phyloP scores from a whole-genome alignment of 768 basidiomycete species.

The Lactarius vividus region DNA sequence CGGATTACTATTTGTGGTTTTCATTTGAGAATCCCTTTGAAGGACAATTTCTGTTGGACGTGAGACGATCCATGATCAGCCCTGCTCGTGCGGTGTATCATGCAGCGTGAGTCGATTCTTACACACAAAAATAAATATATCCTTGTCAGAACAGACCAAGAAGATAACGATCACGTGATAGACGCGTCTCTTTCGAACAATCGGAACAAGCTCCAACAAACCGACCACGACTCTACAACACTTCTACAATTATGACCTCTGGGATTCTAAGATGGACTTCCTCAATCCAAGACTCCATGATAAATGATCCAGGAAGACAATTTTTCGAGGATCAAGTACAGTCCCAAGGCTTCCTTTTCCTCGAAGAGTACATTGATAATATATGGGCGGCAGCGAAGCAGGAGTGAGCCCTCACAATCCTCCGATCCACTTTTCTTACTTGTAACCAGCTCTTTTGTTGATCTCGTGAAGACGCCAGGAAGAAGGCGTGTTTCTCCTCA shows the following conservation, averaged over 20 bases:
- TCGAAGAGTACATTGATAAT: conserved; percentile 72
- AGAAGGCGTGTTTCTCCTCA: conserved; percentile 59
- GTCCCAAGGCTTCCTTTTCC: conserved; percentile 71
- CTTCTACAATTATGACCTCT: conserved; percentile 14
- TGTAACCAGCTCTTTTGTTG: conserved; percentile 58
- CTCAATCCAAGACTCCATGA: conserved; percentile 64
- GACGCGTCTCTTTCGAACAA: conserved; percentile 9
- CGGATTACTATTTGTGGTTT: neutral
- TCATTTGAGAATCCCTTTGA: neutral
- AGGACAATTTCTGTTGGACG: neutral
- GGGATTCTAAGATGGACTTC: conserved; percentile 72
- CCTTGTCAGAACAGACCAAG: neutral
- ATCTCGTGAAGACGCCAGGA: conserved; percentile 81
- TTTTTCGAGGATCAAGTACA: conserved; percentile 72
- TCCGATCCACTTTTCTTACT: conserved; percentile 5
- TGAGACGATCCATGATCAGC: neutral
- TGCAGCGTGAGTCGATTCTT: neutral
- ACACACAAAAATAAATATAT: neutral
- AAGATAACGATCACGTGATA: conserved; percentile 20
- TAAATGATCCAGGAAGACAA: conserved; percentile 66
- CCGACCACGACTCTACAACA: conserved; percentile 1
- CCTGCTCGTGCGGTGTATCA: neutral
- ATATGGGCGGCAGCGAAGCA: conserved; percentile 64
- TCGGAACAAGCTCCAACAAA: neutral
- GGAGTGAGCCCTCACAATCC: conserved; percentile 44